These are phyloP conservation scores for Rubroboletus satanas DNA, from an alignment of 768 basidiomycete genomes.

Conservation along the genomic window DNA sequence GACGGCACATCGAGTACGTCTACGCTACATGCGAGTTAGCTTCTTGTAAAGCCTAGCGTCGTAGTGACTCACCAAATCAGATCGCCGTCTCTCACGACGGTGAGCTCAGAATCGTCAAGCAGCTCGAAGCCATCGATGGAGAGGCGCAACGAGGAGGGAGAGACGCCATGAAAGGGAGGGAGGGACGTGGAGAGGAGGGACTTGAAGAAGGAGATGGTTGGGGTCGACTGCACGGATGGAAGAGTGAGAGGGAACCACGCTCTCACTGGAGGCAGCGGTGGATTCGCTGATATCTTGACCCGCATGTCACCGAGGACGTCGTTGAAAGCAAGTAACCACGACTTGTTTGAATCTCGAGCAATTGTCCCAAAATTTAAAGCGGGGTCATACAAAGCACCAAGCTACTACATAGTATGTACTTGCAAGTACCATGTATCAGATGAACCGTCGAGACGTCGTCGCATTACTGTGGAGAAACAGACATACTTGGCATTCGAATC, in stretches of 20 bases:
- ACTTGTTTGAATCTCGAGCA: not conserved
- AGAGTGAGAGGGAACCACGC: conserved; percentile 46
- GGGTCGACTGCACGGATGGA: not conserved
- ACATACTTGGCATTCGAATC: not conserved
- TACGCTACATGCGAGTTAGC: conserved; percentile 16
- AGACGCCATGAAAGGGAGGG: not conserved
- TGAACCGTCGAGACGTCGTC: not conserved
- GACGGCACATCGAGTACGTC: conserved; percentile 2
- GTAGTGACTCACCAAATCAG: conserved; percentile 21
- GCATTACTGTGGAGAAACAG: conserved; percentile 5
- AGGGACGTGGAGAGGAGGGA: conserved; percentile 15
- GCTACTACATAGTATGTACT: not conserved
- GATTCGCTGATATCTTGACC: conserved; percentile 44
- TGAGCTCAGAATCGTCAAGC: conserved; percentile 26
- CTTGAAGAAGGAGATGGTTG: conserved; percentile 20
- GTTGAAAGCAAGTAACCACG: not conserved
- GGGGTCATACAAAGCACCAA: not conserved
- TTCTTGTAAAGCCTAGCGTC: too few relatives aligned
- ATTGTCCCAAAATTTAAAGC: not conserved
- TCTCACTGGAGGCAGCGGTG: conserved; percentile 47
- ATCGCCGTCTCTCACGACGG: conserved; percentile 27
- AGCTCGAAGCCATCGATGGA: conserved; percentile 30
- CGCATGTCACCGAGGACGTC: conserved; percentile 33
- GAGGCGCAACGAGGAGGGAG: conserved; percentile 11
- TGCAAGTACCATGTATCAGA: not conserved